Evolutionary conservation across 257 asterid genomes (phyloP).

Genomic region (Haberlea rhodopensis): DNA sequence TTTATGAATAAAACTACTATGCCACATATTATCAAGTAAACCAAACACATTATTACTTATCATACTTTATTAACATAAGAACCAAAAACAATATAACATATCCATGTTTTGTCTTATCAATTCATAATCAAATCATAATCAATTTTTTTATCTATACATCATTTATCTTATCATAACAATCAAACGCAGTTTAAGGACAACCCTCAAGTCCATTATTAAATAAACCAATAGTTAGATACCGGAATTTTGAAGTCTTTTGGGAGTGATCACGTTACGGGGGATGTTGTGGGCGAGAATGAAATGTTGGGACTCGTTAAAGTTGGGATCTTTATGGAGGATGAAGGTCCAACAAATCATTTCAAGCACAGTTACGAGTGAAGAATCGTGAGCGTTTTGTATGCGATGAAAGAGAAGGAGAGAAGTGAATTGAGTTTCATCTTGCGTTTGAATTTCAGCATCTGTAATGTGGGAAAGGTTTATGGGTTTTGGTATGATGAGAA

Average conservation of each 20-base stretch:
- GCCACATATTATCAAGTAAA: no score
- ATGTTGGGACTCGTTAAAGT: slow-evolving; percentile 55
- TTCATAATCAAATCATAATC: no score
- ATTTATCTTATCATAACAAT: no score
- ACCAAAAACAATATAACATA: no score
- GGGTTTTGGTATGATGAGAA: slow-evolving; percentile 75
- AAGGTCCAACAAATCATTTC: slow-evolving; percentile 31
- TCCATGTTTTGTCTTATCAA: no score
- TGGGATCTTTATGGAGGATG: slow-evolving; percentile 39
- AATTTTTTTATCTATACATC: no score
- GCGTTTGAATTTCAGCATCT: slow-evolving; percentile 35
- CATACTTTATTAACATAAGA: no score
- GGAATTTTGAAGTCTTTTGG: slow-evolving; percentile 41
- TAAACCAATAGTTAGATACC: no score
- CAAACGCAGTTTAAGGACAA: no score
- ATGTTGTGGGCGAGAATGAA: slow-evolving; percentile 45
- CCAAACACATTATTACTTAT: no score
- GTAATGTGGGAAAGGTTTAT: slow-evolving; percentile 52
- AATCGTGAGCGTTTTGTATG: slow-evolving; percentile 47
- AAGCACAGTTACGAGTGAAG: slow-evolving; percentile 54
- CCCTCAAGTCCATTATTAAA: no score
- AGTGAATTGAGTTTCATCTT: slow-evolving; percentile 38
- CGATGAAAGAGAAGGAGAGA: slow-evolving; percentile 48
- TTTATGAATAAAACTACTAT: no score
- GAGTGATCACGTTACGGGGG: slow-evolving; percentile 36